Evolutionary conservation across 176 grass and related monocot genomes (phyloP).

Genomic region (Ananas comosus): DNA sequence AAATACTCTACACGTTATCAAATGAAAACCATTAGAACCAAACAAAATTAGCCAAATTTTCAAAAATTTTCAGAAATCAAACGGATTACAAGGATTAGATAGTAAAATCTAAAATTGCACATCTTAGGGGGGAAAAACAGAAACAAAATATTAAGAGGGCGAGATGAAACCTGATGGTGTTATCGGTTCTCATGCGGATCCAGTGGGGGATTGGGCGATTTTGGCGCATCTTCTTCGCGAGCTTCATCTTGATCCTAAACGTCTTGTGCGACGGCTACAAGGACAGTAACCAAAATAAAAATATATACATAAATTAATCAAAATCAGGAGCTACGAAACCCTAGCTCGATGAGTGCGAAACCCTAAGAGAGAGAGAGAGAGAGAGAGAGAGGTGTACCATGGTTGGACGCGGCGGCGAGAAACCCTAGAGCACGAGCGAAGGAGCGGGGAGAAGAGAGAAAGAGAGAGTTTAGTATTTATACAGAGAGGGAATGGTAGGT

Average conservation of each 20-base stretch:
- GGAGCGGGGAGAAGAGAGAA: neutral
- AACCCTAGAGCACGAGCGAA: slow-evolving; percentile 1
- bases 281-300: neutral
- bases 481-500: too few species aligned
- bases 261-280: slow-evolving; percentile 25
- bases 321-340: neutral
- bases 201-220: slow-evolving; percentile 25
- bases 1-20: too few species aligned
- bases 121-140: too few species aligned
- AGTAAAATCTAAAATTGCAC: too few species aligned
- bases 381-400: neutral
- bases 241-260: slow-evolving; percentile 23
- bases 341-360: neutral
- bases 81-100: too few species aligned
- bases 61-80: too few species aligned
- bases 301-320: neutral
- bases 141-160: neutral
- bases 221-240: slow-evolving; percentile 27
- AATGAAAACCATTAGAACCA: too few species aligned
- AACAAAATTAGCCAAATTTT: too few species aligned
- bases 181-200: slow-evolving; percentile 25
- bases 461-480: neutral
- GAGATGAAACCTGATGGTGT: slow-evolving; percentile 13
- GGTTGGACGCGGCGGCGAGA: neutral
- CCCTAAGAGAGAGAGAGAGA: neutral